phyloP scores from a whole-genome alignment of 768 basidiomycete species.

The Strobilomyces dryophilus region DNA sequence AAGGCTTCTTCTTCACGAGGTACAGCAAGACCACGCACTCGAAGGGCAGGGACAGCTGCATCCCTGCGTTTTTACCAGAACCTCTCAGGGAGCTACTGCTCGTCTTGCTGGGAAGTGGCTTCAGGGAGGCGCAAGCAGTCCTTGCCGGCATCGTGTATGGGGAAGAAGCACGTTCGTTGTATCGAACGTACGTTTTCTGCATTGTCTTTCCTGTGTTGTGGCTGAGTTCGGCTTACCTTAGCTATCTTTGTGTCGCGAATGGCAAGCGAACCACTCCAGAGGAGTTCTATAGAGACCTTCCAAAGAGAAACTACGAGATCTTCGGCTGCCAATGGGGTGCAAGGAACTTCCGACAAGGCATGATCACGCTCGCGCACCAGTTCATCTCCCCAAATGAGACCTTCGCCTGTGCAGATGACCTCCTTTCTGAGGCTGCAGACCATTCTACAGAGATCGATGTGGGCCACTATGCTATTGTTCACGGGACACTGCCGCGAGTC shows the following conservation, averaged over 20 bases:
- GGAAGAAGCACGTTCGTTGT: neutral
- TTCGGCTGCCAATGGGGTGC: neutral
- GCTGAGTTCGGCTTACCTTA: neutral
- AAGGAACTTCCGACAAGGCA: slow-evolving; percentile 4
- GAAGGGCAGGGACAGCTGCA: slow-evolving; percentile 4
- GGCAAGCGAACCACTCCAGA: neutral
- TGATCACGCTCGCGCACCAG: neutral
- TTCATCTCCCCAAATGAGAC: slow-evolving; percentile 1
- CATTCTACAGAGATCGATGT: neutral
- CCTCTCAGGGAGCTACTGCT: neutral
- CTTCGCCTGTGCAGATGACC: neutral
- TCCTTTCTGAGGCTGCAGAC: neutral
- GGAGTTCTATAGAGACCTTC: neutral
- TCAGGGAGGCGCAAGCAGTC: neutral
- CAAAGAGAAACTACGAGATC: neutral
- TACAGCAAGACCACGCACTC: slow-evolving; percentile 9
- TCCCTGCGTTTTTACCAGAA: neutral
- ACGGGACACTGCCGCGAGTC: neutral
- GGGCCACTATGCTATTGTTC: neutral
- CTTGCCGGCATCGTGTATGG: neutral
- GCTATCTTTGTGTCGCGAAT: slow-evolving; percentile 3
- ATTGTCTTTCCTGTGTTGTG: neutral
- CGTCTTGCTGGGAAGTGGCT: neutral
- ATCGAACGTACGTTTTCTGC: neutral
- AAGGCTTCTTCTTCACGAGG: slow-evolving; percentile 1